These are phyloP conservation scores for Brassica incana DNA, from an alignment of 345 rosid species.

Conservation along the genomic window DNA sequence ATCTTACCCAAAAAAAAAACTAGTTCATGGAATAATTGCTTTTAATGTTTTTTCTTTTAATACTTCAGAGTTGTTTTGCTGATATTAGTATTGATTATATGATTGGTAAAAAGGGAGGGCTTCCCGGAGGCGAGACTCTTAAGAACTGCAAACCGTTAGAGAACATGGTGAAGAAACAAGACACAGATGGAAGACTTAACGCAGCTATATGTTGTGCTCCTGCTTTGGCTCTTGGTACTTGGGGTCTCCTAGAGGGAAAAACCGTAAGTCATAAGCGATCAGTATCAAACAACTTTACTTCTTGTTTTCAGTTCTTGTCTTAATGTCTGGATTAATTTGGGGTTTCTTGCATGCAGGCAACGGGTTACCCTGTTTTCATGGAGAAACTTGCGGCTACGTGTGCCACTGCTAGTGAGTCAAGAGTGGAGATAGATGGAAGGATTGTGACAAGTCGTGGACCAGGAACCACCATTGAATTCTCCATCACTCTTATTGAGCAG, in stretches of 20 bases:
- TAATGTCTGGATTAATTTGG: not conserved
- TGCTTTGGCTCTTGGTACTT: constrained; percentile 78
- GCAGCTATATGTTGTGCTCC: constrained; percentile 96
- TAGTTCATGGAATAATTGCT: not conserved
- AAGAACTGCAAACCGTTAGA: constrained; percentile 66
- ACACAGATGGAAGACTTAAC: constrained; percentile 66
- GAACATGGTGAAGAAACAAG: constrained; percentile 78
- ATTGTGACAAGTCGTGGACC: constrained; percentile 85
- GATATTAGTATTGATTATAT: not conserved
- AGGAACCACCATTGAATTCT: constrained; percentile 89
- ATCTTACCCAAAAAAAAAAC: too few species aligned
- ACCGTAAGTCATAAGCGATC: constrained; percentile 45
- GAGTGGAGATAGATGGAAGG: constrained; percentile 78
- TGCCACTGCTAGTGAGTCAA: constrained; percentile 73
- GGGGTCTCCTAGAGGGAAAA: constrained; percentile 86
- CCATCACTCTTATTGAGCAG: constrained; percentile 66
- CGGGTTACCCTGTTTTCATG: constrained; percentile 86
- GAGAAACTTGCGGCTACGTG: constrained; percentile 65
- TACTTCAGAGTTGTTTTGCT: not conserved
- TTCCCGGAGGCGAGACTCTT: constrained; percentile 20
- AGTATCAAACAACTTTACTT: not conserved
- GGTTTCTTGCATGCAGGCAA: constrained; percentile 55
- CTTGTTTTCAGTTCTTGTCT: not conserved
- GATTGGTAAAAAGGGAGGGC: not conserved
- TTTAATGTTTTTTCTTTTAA: not conserved